Percentiles rank a stretch among this genome's conserved stretches.
These are phyloP conservation scores for Cercospora brassicicola DNA, from an alignment of 2,329 filamentous ascomycete species.

Conservation along the genomic window DNA sequence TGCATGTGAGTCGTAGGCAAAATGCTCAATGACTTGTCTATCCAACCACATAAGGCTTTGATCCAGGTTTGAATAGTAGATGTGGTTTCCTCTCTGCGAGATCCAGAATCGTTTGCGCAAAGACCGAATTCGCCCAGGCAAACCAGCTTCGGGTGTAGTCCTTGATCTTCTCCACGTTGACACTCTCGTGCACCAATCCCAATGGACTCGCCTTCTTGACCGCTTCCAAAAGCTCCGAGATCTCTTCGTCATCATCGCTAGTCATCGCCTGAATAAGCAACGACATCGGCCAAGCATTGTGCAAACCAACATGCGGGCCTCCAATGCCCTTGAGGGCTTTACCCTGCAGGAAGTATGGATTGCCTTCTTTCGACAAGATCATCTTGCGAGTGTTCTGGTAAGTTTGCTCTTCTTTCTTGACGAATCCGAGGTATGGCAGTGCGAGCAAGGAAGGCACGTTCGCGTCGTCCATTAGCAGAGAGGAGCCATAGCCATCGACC, in stretches of 20 bases:
- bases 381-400: conserved; percentile 89
- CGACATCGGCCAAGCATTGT: conserved; percentile 96
- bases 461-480: conserved; percentile 84
- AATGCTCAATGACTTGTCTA: neutral
- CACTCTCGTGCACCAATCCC: conserved; percentile 87
- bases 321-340: conserved; percentile 82
- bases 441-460: conserved; percentile 81
- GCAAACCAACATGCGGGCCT: conserved; percentile 77
- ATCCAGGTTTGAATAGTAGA: conserved; percentile 71
- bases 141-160: conserved; percentile 92
- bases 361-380: conserved; percentile 71
- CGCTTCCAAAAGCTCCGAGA: conserved; percentile 66
- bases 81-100: conserved; percentile 85
- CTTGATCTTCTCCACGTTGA: conserved; percentile 71
- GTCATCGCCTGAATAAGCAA: conserved; percentile 89
- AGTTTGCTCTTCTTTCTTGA: conserved; percentile 61
- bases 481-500: conserved; percentile 81
- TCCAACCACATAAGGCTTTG: conserved; percentile 55
- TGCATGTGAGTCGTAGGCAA: too few species aligned
- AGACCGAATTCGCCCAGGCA: conserved; percentile 96
- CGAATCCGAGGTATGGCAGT: conserved; percentile 75
- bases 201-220: conserved; percentile 75
- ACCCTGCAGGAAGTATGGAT: conserved; percentile 85
- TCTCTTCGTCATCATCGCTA: conserved; percentile 78
- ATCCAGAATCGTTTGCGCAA: conserved; percentile 87